A percentile compares a stretch with the other conserved stretches of the same genome.
These are phyloP conservation scores for Omphalotus olearius DNA, from an alignment of 1,284 basidiomycete species.

Conservation along the genomic window DNA sequence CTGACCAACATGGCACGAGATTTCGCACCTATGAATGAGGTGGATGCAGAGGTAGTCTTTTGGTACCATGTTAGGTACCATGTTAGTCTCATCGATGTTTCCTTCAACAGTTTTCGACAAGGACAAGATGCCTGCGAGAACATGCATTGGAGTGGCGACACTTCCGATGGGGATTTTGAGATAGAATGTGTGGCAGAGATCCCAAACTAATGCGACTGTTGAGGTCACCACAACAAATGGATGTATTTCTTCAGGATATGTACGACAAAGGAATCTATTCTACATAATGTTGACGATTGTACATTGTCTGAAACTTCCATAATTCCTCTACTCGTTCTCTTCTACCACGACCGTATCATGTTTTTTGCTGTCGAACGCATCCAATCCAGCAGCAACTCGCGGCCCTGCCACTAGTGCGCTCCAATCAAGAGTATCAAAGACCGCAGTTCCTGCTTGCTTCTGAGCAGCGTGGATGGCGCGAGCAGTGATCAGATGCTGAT, in stretches of 20 bases:
- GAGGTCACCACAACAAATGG: too few relatives aligned
- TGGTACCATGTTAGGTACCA: too few relatives aligned
- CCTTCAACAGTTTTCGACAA: conserved; percentile 40
- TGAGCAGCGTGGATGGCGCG: conserved; percentile 59
- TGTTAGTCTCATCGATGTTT: background rate
- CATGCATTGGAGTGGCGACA: conserved; percentile 59
- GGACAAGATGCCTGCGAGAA: conserved; percentile 53
- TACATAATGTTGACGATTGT: background rate
- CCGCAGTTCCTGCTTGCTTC: conserved; percentile 38
- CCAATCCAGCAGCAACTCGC: conserved; percentile 64
- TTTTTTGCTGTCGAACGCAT: conserved; percentile 49
- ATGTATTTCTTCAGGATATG: background rate
- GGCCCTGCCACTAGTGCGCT: conserved; percentile 66
- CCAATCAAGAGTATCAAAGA: conserved; percentile 65
- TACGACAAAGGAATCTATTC: background rate
- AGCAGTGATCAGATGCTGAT: conserved; percentile 77
- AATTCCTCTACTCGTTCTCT: background rate
- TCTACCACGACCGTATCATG: conserved; percentile 21
- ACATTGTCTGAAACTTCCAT: background rate
- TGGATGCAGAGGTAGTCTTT: conserved; percentile 40
- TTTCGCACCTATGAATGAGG: conserved; percentile 49
- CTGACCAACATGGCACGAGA: conserved; percentile 48
- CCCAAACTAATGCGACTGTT: conserved; percentile 8
- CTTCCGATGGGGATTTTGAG: conserved; percentile 59
- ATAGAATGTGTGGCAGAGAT: conserved; percentile 62